Conservation (phyloP, 306 rosid genomes). For the Quercus engelmannii region DNA sequence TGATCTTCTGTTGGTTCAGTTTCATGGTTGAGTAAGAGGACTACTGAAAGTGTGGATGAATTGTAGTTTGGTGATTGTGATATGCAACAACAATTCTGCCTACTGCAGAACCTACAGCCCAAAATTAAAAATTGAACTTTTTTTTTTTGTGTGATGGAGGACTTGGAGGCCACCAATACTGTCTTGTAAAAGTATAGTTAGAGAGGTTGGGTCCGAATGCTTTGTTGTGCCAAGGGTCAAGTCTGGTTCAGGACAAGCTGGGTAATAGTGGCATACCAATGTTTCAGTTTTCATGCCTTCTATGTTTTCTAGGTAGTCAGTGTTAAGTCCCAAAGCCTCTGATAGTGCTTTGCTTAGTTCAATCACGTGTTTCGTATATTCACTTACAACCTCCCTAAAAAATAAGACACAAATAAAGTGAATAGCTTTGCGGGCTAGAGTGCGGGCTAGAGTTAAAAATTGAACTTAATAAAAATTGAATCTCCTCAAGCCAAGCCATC, state of each 20-base stretch:
- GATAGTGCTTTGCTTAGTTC: conserved; percentile 43
- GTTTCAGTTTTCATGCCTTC: conserved; percentile 65
- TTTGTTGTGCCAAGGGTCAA: conserved; percentile 61
- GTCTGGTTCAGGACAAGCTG: conserved; percentile 74
- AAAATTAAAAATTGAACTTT: too few relatives aligned
- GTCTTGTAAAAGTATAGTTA: conserved; percentile 75
- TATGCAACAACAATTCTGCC: too few relatives aligned
- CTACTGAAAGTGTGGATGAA: too few relatives aligned
- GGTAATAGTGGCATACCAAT: conserved; percentile 74
- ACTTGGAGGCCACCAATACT: conserved; percentile 72
- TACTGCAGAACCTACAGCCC: too few relatives aligned
- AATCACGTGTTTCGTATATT: conserved; percentile 45
- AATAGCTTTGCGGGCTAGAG: too few relatives aligned
- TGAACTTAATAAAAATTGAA: too few relatives aligned
- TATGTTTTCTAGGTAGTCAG: conserved; percentile 42
- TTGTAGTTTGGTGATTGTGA: too few relatives aligned
- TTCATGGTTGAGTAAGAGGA: too few relatives aligned
- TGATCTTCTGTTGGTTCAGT: too few relatives aligned
- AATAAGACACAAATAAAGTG: neutral
- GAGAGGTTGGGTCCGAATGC: conserved; percentile 72
- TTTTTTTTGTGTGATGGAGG: conserved; percentile 22
- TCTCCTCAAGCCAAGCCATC: too few relatives aligned
- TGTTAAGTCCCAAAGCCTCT: conserved; percentile 58
- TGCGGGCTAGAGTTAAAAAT: too few relatives aligned
- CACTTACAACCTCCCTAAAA: conserved; percentile 48